These are phyloP conservation scores for Diutina mesorugosa DNA, from an alignment of 1,139 yeast genomes.

Conservation along the genomic window DNA sequence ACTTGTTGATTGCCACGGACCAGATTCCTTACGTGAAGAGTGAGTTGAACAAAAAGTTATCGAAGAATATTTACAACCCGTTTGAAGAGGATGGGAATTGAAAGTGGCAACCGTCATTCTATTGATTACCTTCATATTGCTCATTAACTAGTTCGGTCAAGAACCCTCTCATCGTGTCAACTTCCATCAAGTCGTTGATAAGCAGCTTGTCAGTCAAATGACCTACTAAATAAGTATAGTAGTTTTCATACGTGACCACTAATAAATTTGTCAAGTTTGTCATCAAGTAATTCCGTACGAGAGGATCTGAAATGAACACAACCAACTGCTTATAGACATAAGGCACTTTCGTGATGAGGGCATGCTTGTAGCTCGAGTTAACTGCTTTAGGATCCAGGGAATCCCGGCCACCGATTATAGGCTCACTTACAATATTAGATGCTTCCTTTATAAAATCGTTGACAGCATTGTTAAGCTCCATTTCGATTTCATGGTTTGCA, in stretches of 20 bases:
- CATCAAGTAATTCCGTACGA: slow-evolving; percentile 19
- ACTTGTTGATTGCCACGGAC: slow-evolving; percentile 64
- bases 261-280: slow-evolving; percentile 19
- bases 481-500: slow-evolving; percentile 66
- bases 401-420: slow-evolving; percentile 14
- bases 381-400: slow-evolving; percentile 9
- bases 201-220: slow-evolving; percentile 4
- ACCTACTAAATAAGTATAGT: slow-evolving; percentile 12
- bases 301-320: slow-evolving; percentile 28
- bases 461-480: slow-evolving; percentile 59
- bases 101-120: not conserved
- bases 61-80: slow-evolving; percentile 79
- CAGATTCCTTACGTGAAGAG: slow-evolving; percentile 64
- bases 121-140: not conserved
- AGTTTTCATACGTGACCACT: slow-evolving; percentile 19
- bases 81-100: slow-evolving; percentile 37
- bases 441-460: slow-evolving; percentile 42
- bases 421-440: slow-evolving; percentile 21
- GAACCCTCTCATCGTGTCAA: not conserved
- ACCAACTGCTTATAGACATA: slow-evolving; percentile 38
- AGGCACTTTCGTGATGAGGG: slow-evolving; percentile 41
- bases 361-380: slow-evolving; percentile 26
- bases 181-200: not conserved
- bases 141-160: not conserved
- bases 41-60: slow-evolving; percentile 62